phyloP scores from a whole-genome alignment of 2,329 filamentous ascomycete genomes.

The Plenodomus lindquistii region DNA sequence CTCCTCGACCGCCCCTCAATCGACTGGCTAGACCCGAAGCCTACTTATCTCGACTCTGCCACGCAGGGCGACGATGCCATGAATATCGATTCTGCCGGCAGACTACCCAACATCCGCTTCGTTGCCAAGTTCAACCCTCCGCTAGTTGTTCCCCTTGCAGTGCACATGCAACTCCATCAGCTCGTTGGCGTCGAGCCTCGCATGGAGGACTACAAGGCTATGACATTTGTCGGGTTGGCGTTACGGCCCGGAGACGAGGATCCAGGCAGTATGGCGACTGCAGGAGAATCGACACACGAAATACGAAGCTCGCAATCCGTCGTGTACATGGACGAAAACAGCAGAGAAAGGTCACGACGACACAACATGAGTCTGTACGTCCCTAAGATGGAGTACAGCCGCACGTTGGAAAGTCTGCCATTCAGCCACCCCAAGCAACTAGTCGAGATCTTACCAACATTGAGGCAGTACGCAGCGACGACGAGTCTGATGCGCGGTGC shows the following conservation, averaged over 20 bases:
- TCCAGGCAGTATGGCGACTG: constrained; percentile 55
- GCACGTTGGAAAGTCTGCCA: constrained; percentile 67
- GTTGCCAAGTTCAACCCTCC: constrained; percentile 75
- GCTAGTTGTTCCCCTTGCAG: constrained; percentile 67
- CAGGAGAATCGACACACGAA: constrained; percentile 49
- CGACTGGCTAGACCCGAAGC: constrained; percentile 75
- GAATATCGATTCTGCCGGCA: constrained; percentile 58
- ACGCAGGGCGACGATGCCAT: constrained; percentile 52
- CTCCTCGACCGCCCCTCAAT: constrained; percentile 51
- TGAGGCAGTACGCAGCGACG: constrained; percentile 76
- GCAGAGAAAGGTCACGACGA: constrained; percentile 23
- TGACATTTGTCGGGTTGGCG: constrained; percentile 56
- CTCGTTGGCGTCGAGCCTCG: constrained; percentile 60
- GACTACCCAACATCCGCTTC: constrained; percentile 73
- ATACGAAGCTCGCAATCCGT: constrained; percentile 57
- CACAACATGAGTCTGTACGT: constrained; percentile 68
- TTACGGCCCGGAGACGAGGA: constrained; percentile 53
- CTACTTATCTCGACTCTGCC: constrained; percentile 55
- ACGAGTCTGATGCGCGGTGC: constrained; percentile 66
- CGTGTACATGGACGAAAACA: constrained; percentile 37
- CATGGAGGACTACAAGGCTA: constrained; percentile 56
- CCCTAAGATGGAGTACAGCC: constrained; percentile 73
- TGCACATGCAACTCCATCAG: constrained; percentile 66
- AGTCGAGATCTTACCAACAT: constrained; percentile 68
- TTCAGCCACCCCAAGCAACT: constrained; percentile 81